Evolutionary conservation across 148 eudicot genomes (phyloP), one percentile per base, ranked within the genome.

Genomic region (Vaccinium macrocarpon): DNA sequence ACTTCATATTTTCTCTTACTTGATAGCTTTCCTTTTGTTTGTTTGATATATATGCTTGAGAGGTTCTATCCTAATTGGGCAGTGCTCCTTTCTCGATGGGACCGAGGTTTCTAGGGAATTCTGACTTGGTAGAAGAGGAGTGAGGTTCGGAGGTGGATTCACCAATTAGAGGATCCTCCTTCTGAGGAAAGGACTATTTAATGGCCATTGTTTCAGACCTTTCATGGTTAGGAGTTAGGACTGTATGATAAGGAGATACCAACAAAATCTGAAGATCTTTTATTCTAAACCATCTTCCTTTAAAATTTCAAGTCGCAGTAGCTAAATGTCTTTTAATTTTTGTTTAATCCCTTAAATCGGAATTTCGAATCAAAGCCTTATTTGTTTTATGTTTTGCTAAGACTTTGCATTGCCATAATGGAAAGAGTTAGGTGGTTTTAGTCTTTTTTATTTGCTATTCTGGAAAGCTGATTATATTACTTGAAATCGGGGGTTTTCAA

Each of bases 351-450:
- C 11, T 61, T 61, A 2, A 21, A 19, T 61, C 19, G 66, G 21
- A 21, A 61, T 61, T 61, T 61, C 10, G 25, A 70, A 70, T 3
- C 15, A 70, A 9, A 75, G 2, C 52, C 51, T 3, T 42, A 48
- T n/a, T 75, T 75, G 53, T 78, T 76, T 46, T 51, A 12, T 52
- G 62, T 7, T 53, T 52, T 78, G 18, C 23, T 25, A 77, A 14
- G 51, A 42, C 27, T 75, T 75, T 29, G 6, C n/a, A 27, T 78
- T 78, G 27, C 38, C 62, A 51, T 48, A 9, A 50, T 50, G 57
- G 80, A 15, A 76, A 76, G 56, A 76, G 57, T 49, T 78, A 52
- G 68, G 32, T 55, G 49, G 8, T 79, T 79, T 79, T 10, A 18
- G 8, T 52, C 4, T 79, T 42, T 29, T 25, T 19, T 7, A 52